phyloP scores from a whole-genome alignment of 352 stramenopile species.

The Globisporangium irregulare region DNA sequence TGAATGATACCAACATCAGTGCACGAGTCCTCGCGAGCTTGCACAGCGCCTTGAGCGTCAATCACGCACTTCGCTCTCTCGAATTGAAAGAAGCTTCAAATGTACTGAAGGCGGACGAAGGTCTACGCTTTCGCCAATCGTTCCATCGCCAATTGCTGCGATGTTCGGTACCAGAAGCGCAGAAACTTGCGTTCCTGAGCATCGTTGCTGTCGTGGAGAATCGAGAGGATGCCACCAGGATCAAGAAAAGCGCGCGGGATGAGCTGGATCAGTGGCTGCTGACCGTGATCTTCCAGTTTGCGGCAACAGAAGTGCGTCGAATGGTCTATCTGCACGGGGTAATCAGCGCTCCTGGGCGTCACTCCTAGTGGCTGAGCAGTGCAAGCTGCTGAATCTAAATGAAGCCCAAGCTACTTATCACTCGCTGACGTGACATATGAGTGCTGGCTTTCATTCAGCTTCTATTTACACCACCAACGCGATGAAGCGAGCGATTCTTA shows the following conservation, averaged over 20 bases:
- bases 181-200: conserved; percentile 4
- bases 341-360: conserved; percentile 4
- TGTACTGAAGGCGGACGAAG: background rate
- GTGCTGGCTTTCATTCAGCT: background rate
- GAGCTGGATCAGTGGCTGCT: conserved; percentile 2
- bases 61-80: background rate
- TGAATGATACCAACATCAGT: conserved; percentile 3
- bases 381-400: background rate
- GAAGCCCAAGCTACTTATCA: background rate
- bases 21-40: background rate
- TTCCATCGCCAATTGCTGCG: background rate
- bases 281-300: conserved; percentile 7
- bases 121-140: background rate
- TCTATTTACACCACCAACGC: background rate
- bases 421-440: background rate
- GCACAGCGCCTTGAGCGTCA: background rate
- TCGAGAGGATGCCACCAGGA: background rate
- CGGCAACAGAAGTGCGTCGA: background rate
- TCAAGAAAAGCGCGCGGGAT: background rate
- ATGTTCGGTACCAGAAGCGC: background rate
- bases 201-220: background rate
- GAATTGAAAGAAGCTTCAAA: background rate
- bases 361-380: background rate
- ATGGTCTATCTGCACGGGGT: conserved; percentile 1
- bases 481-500: background rate